Conservation (phyloP, 768 basidiomycete species). For the Exsudoporus frostii region DNA sequence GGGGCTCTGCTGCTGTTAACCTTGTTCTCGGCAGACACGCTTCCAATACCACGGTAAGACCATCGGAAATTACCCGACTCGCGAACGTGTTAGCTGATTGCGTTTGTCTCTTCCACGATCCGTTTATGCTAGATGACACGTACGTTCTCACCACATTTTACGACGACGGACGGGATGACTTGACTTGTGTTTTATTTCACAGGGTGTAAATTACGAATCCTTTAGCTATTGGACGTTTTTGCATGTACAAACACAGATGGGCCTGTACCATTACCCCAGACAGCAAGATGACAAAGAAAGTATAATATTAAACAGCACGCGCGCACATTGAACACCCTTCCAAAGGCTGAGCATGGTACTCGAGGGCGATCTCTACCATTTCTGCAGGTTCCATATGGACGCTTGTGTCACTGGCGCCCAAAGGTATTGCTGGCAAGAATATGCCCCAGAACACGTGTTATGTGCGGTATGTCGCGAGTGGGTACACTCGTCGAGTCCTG, state of each 20-base stretch:
- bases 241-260: slow-evolving; percentile 19
- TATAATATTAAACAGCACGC: neutral
- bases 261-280: slow-evolving; percentile 19
- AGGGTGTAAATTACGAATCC: slow-evolving; percentile 35
- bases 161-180: neutral
- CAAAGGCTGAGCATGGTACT: no score
- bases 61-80: neutral
- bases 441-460: no score
- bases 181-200: slow-evolving; percentile 3
- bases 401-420: no score
- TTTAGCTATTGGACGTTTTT: slow-evolving; percentile 10
- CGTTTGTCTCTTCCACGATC: slow-evolving; percentile 1
- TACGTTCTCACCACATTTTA: slow-evolving; percentile 34
- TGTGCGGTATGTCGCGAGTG: no score
- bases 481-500: no score
- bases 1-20: slow-evolving; percentile 5
- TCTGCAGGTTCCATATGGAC: no score
- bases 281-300: slow-evolving; percentile 2
- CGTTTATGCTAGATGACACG: slow-evolving; percentile 51
- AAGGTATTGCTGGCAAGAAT: no score
- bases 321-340: neutral
- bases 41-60: slow-evolving; percentile 78
- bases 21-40: slow-evolving; percentile 49
- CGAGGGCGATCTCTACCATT: no score
- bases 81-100: slow-evolving; percentile 13